Evolutionary conservation across 306 rosid genomes (phyloP), one percentile per base, ranked within the genome.

Genomic region (Ziziphus jujuba): DNA sequence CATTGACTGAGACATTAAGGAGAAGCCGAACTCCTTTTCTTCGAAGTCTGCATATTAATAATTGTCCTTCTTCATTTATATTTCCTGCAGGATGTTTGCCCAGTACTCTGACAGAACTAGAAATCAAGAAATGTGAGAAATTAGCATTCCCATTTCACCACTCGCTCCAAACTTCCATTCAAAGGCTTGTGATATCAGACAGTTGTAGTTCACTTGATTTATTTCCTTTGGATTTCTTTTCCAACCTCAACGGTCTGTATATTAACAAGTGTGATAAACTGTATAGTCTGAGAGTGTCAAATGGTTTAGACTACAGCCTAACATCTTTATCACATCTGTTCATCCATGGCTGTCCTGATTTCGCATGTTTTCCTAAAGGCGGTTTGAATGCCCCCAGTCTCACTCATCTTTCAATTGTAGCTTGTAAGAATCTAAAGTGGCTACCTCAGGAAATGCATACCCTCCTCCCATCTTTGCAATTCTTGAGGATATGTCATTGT

Each of bases 191-290:
- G 3, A 28, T 28, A 28, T 28, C 33, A 28, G 4, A 28, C 33
- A 28, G 33, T 28, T 28, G 33, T 4, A 28, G 33, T 1, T 28
- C 33, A 28, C 33, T 28, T 28, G 33, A 28, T 1, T 28, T 28
- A 28, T 28, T 28, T 28, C 33, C 33, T 28, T 28, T 70, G 48
- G 67, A 76, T 56, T 56, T 49, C 50, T 76, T 70, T 58, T 72
- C 80, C n/a, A n/a, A n/a, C n/a, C n/a, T n/a, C n/a, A 28, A 28
- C 33, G 33, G 63, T n/a, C 74, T 69, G 16, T 17, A 15, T 6
- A 48, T 69, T 33, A 11, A 1, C 0, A 22, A 21, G 54, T 28
- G 55, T 14, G 54, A 22, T 13, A 19, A 56, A 9, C 48, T 69
- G 20, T 57, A 33, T 28, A 15, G 45, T 22, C 9, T 70, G 21